phyloP scores from a whole-genome alignment of 305 asterid genomes.

The Plantago coronopus region DNA sequence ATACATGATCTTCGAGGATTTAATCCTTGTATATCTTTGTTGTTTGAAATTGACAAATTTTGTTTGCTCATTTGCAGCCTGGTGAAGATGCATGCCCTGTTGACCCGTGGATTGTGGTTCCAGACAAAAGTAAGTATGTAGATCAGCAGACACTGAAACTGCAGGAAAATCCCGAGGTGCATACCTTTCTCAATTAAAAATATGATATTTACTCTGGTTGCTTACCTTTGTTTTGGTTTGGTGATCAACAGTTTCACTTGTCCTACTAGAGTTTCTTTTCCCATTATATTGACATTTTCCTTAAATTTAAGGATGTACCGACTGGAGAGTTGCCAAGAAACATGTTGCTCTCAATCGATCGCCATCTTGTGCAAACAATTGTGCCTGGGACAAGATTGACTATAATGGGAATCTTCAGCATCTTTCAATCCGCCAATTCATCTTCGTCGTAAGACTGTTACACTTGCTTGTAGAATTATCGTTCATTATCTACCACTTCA shows the following conservation, averaged over 20 bases:
- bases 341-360: slow-evolving; percentile 88
- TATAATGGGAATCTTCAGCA: slow-evolving; percentile 90
- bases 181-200: slow-evolving; percentile 13
- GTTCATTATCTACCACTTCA: slow-evolving; percentile 6
- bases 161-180: slow-evolving; percentile 97
- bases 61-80: slow-evolving; percentile 35
- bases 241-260: slow-evolving; percentile 1
- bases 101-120: slow-evolving; percentile 92
- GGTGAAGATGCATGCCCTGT: slow-evolving; percentile 89
- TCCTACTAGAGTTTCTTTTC: background rate
- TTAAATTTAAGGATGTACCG: slow-evolving; percentile 76
- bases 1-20: background rate
- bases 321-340: slow-evolving; percentile 98
- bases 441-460: slow-evolving; percentile 59
- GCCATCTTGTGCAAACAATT: slow-evolving; percentile 97
- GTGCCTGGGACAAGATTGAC: slow-evolving; percentile 98
- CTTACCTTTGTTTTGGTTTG: background rate
- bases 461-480: slow-evolving; percentile 10
- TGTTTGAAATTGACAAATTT: slow-evolving; percentile 8
- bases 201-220: background rate
- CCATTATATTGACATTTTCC: background rate
- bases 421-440: slow-evolving; percentile 90
- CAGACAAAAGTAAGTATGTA: slow-evolving; percentile 91
- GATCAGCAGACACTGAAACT: slow-evolving; percentile 91
- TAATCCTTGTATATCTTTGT: background rate